Evolutionary conservation across 257 asterid genomes (phyloP).

Genomic region (Solanum medicagineum): DNA sequence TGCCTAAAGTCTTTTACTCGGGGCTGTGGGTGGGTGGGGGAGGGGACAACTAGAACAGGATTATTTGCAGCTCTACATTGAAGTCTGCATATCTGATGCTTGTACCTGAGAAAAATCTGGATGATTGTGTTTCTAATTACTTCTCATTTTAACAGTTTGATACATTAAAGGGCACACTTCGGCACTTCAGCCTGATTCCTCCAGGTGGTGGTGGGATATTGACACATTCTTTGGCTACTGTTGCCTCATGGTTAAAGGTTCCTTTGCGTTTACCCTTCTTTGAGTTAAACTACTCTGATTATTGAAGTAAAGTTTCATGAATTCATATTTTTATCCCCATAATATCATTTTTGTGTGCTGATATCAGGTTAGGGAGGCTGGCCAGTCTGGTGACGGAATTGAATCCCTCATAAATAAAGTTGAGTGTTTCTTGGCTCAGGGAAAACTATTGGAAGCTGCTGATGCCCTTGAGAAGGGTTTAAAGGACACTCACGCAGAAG

Average conservation of each 20-base stretch:
- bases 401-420: conserved; percentile 81
- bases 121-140: background rate
- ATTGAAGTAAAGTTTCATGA: background rate
- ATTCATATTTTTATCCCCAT: background rate
- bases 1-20: background rate
- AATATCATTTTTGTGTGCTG: background rate
- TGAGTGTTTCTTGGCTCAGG: conserved; percentile 62
- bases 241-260: conserved; percentile 89
- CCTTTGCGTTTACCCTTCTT: background rate
- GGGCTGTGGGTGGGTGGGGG: background rate
- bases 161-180: conserved; percentile 64
- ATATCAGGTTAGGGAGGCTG: conserved; percentile 62
- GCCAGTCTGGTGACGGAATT: conserved; percentile 73
- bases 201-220: conserved; percentile 86
- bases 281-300: background rate
- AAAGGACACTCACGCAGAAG: conserved; percentile 72
- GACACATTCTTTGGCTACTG: conserved; percentile 70
- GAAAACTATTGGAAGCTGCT: conserved; percentile 76
- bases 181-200: conserved; percentile 82
- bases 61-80: background rate
- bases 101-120: background rate
- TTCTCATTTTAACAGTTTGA: conserved; percentile 47
- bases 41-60: background rate
- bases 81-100: background rate
- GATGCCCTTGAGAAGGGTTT: conserved; percentile 75